phyloP scores from a whole-genome alignment of 495 filamentous ascomycete species.

The Neurospora hispaniola region DNA sequence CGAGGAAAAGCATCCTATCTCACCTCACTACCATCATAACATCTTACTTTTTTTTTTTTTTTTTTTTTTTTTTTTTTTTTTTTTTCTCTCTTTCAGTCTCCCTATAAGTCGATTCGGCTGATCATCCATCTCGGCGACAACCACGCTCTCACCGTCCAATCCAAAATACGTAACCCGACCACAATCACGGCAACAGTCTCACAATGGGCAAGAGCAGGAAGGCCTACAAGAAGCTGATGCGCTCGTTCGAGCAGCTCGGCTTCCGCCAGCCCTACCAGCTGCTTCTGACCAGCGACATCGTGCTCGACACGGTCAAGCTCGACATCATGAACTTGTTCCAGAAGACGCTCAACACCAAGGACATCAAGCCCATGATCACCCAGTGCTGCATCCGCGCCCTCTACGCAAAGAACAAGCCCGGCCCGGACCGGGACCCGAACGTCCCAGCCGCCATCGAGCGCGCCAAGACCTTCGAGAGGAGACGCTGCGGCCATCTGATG shows the following conservation, averaged over 20 bases:
- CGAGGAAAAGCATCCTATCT: not conserved
- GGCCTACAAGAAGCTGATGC: conserved; percentile 94
- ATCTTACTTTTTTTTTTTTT: not conserved
- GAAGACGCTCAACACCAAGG: conserved; percentile 57
- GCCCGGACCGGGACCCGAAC: conserved; percentile 44
- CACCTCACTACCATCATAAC: not conserved
- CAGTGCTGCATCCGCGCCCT: conserved; percentile 47
- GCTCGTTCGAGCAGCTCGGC: conserved; percentile 48
- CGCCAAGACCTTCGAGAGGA: conserved; percentile 67
- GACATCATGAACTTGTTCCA: conserved; percentile 57
- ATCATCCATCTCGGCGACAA: not conserved
- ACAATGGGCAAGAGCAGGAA: conserved; percentile 73
- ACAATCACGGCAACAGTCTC: not conserved
- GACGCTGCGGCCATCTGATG: conserved; percentile 81
- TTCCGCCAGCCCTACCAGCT: conserved; percentile 94
- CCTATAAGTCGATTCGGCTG: not conserved
- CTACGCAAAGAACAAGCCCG: conserved; percentile 40
- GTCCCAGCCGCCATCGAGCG: conserved; percentile 50
- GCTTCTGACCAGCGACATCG: conserved; percentile 35
- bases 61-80: too few species aligned
- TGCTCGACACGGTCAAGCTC: conserved; percentile 46
- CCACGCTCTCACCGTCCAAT: not conserved
- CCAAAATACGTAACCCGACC: not conserved
- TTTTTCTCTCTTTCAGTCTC: not conserved
- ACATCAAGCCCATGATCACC: conserved; percentile 61